Base-by-base conservation (phyloP, 805 yeast species). In the Saccharomycopsis sp. region DNA sequence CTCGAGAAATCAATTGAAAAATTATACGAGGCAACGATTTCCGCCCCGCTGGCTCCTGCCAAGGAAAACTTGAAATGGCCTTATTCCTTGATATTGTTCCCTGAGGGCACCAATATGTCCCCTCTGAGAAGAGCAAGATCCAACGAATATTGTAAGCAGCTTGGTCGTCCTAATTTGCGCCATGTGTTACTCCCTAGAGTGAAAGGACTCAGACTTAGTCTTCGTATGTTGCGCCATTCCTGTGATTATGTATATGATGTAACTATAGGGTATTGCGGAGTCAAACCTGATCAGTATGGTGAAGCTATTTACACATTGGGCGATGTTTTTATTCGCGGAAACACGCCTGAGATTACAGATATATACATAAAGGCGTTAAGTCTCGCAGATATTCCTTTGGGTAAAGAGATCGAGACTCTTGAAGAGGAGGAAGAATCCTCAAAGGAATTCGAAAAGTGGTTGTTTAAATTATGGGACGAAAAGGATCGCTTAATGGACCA, bases 71-170 rank as follows among this genome's bases (percentile, higher is more conserved):
- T 58, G 5, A 61, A 67, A 3, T 79, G 82, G 81, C 85, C 87
- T 2, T 84, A 85, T 62, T 83, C 86, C 77, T 70, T 94, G 52
- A 72, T 92, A 22, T 70, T 94, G 25, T 94, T 87, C 72, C 99
- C 99, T 1, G 99, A 94, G 70, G 99, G 99, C 3, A 94, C 99
- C 0, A 94, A 90, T 59, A 73, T 87, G 57, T 84, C 94, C 44
- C 77, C 76, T 3, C 78, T 81, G 60, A 89, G 97, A 1, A 77
- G 82, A 53, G 72, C 65, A 2, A 80, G 81, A 59, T 82, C 92
- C 7, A 75, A 74, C 17, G 75, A 69, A 5, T 94, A 75, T 71
- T 86, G 90, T 20, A 71, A 69, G 3, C 80, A 84, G 62, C 67
- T 76, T 23, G 78, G 76, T 3, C 74, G 73, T 41, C 76, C 80